Percentiles rank a stretch among this genome's conserved stretches.
Conservation (phyloP, 805 yeast genomes). For the Yarrowia phangngaensis region DNA sequence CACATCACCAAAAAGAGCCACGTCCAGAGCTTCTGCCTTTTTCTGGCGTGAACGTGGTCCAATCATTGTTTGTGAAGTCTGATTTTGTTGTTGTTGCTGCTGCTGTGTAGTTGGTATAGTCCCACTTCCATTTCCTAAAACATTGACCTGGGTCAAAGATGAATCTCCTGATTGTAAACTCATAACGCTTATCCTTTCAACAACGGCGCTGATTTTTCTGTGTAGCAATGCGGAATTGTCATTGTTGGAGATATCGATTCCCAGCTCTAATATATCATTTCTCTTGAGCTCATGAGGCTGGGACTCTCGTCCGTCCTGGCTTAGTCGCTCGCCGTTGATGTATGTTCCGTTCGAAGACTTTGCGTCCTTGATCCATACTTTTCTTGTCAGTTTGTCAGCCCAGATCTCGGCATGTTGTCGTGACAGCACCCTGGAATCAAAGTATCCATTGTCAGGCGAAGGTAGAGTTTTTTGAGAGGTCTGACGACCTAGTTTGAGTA, state of each 20-base stretch:
- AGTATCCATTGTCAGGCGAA: conserved; percentile 76
- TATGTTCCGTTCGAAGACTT: conserved; percentile 94
- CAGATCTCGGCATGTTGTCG: conserved; percentile 91
- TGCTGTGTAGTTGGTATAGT: not conserved
- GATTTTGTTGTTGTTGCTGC: conserved; percentile 12
- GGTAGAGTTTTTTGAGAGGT: conserved; percentile 52
- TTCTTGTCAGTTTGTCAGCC: conserved; percentile 61
- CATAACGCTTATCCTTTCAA: conserved; percentile 66
- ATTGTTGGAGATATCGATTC: conserved; percentile 67
- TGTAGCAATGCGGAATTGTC: conserved; percentile 58
- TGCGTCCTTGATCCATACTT: conserved; percentile 74
- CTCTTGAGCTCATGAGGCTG: conserved; percentile 57
- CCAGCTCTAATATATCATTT: conserved; percentile 89
- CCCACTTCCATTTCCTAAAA: conserved; percentile 3
- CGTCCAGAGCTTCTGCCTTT: conserved; percentile 33
- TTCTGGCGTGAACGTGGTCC: conserved; percentile 9
- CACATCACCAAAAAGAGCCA: conserved; percentile 40
- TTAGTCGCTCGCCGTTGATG: conserved; percentile 69
- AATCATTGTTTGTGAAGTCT: conserved; percentile 3
- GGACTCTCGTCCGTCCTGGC: conserved; percentile 54
- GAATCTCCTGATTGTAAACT: conserved; percentile 39
- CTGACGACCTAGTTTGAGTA: conserved; percentile 86
- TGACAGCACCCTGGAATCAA: conserved; percentile 88
- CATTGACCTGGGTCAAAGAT: conserved; percentile 3
- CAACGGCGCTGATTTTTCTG: conserved; percentile 77